A percentile compares a stretch with the other conserved stretches of the same genome.
These are phyloP conservation scores for Entophlyctis luteolus DNA, from an alignment of 192 early-diverging fungal species.

Conservation along the genomic window DNA sequence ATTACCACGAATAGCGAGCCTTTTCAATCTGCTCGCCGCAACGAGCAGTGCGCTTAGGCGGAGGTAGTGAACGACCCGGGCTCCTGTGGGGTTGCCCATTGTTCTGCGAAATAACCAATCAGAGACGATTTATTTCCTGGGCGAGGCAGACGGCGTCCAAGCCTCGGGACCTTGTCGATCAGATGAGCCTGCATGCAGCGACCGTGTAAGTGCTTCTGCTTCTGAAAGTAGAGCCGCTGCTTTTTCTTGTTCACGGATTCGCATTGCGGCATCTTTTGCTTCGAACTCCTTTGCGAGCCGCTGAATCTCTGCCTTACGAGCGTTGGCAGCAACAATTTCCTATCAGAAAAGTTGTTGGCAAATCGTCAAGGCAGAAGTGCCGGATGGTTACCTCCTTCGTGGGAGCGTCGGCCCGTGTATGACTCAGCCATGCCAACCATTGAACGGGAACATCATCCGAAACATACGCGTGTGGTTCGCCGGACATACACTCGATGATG, in stretches of 20 bases:
- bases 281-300: background rate
- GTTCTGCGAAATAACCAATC: too few species aligned
- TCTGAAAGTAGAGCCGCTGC: background rate
- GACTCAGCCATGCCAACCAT: slow-evolving; percentile 46
- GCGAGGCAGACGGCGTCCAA: background rate
- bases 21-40: too few species aligned
- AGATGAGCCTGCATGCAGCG: too few species aligned
- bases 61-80: too few species aligned
- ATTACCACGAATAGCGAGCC: too few species aligned
- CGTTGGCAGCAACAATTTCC: slow-evolving; percentile 9
- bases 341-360: background rate
- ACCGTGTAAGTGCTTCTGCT: too few species aligned
- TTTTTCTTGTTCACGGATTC: background rate
- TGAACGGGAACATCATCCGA: slow-evolving; percentile 43
- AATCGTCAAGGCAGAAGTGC: background rate
- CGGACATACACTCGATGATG: slow-evolving; percentile 38
- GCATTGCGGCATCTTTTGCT: background rate
- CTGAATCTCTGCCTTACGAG: background rate
- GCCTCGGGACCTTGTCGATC: slow-evolving; percentile 2
- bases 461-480: slow-evolving; percentile 26
- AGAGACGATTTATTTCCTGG: too few species aligned
- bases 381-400: slow-evolving; percentile 27
- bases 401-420: slow-evolving; percentile 36
- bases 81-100: too few species aligned
- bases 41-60: too few species aligned